Percentiles rank a stretch among this genome's conserved stretches.
Evolutionary conservation across 202 grass and related monocot species (phyloP).

Genomic region (Zizania palustris): DNA sequence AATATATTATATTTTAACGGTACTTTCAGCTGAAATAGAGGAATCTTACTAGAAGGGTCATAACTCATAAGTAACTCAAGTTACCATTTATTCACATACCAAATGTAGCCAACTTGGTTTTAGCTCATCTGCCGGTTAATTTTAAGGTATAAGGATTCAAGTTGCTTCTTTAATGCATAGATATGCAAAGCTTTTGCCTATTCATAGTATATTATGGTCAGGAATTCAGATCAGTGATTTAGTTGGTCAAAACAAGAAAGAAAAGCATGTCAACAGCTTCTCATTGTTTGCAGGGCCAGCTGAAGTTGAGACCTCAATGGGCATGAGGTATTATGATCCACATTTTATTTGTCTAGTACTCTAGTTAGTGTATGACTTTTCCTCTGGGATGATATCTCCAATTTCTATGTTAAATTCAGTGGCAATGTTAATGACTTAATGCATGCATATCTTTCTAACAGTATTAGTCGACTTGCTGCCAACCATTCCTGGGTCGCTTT

Average conservation of each 20-base stretch:
- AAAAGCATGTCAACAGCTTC: conserved; percentile 1
- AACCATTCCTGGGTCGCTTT: conserved; percentile 27
- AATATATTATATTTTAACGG: no score
- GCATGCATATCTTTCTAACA: conserved; percentile 1
- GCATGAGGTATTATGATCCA: background rate
- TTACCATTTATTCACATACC: no score
- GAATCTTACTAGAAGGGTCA: no score
- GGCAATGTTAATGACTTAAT: conserved; percentile 17
- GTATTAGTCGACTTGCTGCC: background rate
- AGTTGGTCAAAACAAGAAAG: conserved; percentile 15
- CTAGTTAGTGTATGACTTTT: background rate
- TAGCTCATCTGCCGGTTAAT: no score
- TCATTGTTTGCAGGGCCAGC: conserved; percentile 22
- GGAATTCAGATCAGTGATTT: conserved; percentile 13
- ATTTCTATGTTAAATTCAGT: conserved; percentile 13
- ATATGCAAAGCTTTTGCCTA: background rate
- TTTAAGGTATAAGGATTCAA: no score
- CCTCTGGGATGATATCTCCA: conserved; percentile 32
- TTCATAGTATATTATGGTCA: conserved; percentile 14
- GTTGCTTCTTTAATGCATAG: no score
- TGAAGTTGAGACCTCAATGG: conserved; percentile 17
- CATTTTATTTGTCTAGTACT: background rate
- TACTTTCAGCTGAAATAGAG: no score
- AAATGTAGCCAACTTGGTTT: no score
- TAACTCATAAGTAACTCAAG: no score